Conservation (phyloP, 2,329 filamentous ascomycete genomes). For the Bipolaris oryzae region DNA sequence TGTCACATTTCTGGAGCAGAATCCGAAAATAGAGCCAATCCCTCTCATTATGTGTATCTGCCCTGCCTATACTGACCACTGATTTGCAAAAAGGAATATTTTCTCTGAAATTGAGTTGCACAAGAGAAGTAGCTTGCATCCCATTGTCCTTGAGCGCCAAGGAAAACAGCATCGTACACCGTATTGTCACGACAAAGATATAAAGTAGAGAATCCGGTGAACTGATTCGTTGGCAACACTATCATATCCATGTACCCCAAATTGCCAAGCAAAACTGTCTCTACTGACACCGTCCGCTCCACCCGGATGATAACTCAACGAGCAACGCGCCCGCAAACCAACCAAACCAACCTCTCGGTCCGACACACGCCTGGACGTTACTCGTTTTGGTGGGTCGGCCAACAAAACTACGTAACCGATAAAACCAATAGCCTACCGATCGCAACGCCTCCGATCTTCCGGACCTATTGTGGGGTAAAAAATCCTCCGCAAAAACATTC, state of each 20-base stretch:
- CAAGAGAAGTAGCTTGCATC: conserved; percentile 42
- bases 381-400: conserved; percentile 3
- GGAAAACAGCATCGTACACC: conserved; percentile 51
- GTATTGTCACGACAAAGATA: no score
- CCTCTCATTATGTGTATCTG: conserved; percentile 48
- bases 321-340: conserved; percentile 1
- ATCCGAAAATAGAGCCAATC: conserved; percentile 47
- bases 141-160: conserved; percentile 49
- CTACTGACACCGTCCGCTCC: neutral
- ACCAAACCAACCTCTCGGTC: conserved; percentile 2
- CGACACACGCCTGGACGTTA: neutral
- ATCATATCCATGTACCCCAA: conserved; percentile 42
- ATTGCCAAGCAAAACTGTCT: neutral
- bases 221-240: conserved; percentile 36
- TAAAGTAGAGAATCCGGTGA: conserved; percentile 21
- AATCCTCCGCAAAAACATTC: neutral
- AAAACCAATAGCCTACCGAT: neutral
- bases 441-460: neutral
- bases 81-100: conserved; percentile 47
- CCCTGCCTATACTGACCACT: conserved; percentile 49
- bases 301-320: neutral
- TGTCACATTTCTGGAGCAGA: conserved; percentile 28
- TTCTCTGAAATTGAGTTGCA: conserved; percentile 50
- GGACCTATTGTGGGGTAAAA: conserved; percentile 9
- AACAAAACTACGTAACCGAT: neutral